phyloP scores from a whole-genome alignment of 1,284 basidiomycete species.

The Austroboletus novae-zelandiae region DNA sequence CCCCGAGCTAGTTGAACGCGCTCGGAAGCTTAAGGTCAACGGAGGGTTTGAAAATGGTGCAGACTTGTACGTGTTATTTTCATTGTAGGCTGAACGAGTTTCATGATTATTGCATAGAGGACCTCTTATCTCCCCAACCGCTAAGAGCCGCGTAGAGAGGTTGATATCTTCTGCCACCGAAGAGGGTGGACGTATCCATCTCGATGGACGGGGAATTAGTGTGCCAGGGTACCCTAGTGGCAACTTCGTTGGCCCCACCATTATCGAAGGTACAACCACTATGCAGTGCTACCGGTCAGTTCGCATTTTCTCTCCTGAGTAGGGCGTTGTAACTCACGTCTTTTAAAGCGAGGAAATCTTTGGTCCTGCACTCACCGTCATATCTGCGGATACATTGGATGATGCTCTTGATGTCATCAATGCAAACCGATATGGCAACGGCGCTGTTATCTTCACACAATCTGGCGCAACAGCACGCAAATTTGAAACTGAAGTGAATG shows the following conservation, averaged over 20 bases:
- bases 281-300: slow-evolving; percentile 88
- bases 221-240: slow-evolving; percentile 84
- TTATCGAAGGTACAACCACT: slow-evolving; percentile 78
- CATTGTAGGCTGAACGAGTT: background rate
- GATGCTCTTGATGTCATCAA: slow-evolving; percentile 92
- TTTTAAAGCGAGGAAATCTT: slow-evolving; percentile 86
- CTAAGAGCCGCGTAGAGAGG: slow-evolving; percentile 76
- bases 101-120: slow-evolving; percentile 53
- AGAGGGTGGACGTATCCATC: slow-evolving; percentile 85
- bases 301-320: slow-evolving; percentile 8
- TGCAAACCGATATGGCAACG: slow-evolving; percentile 88
- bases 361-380: slow-evolving; percentile 83
- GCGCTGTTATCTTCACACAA: slow-evolving; percentile 96
- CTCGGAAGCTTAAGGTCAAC: slow-evolving; percentile 78
- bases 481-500: slow-evolving; percentile 88
- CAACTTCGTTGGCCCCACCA: slow-evolving; percentile 94
- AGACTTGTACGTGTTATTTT: slow-evolving; percentile 69
- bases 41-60: slow-evolving; percentile 88
- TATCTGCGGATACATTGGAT: slow-evolving; percentile 85
- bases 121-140: slow-evolving; percentile 88
- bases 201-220: slow-evolving; percentile 78
- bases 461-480: slow-evolving; percentile 94
- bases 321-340: slow-evolving; percentile 1
- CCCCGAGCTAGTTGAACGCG: slow-evolving; percentile 83
- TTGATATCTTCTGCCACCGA: slow-evolving; percentile 81